phyloP scores from a whole-genome alignment of 345 rosid genomes.

The Isatis tinctoria region DNA sequence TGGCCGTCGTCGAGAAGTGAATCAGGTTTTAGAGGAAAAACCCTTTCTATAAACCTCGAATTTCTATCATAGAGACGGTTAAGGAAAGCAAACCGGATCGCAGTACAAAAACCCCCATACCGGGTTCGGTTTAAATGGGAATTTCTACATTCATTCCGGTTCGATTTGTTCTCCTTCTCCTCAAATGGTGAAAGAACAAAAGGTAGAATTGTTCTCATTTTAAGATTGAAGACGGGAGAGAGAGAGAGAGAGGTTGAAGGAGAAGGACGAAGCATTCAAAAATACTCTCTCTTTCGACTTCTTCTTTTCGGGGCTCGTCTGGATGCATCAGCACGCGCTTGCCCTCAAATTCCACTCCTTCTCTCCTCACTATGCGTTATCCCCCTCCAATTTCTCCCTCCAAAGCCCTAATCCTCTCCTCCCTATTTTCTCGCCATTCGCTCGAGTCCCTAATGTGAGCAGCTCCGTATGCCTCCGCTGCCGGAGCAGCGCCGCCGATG shows the following conservation, averaged over 20 bases:
- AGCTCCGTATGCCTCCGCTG: constrained; percentile 28
- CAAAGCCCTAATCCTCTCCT: constrained; percentile 37
- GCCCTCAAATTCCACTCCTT: constrained; percentile 34
- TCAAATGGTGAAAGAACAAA: not conserved
- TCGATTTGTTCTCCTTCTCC: not conserved
- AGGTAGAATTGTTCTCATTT: not conserved
- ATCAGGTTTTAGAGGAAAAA: not conserved
- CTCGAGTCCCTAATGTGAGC: not conserved
- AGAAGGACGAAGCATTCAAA: constrained; percentile 8
- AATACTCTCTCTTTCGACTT: not conserved
- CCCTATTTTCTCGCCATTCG: constrained; percentile 27
- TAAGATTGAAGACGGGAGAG: not conserved
- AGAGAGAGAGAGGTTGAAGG: constrained; percentile 5
- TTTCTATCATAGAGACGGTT: not conserved
- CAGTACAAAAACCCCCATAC: not conserved
- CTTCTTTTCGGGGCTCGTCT: not conserved
- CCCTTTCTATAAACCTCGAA: constrained; percentile 14
- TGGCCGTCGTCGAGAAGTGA: not conserved
- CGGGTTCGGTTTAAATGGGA: not conserved
- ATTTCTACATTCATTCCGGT: not conserved
- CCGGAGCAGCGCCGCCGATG: constrained; percentile 25
- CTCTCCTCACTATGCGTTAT: constrained; percentile 30
- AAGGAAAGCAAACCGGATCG: not conserved
- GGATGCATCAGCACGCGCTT: constrained; percentile 51
- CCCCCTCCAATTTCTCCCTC: constrained; percentile 21